Conservation (phyloP, 108 stramenopile genomes). For the Cyclotella choctawhatcheeana region DNA sequence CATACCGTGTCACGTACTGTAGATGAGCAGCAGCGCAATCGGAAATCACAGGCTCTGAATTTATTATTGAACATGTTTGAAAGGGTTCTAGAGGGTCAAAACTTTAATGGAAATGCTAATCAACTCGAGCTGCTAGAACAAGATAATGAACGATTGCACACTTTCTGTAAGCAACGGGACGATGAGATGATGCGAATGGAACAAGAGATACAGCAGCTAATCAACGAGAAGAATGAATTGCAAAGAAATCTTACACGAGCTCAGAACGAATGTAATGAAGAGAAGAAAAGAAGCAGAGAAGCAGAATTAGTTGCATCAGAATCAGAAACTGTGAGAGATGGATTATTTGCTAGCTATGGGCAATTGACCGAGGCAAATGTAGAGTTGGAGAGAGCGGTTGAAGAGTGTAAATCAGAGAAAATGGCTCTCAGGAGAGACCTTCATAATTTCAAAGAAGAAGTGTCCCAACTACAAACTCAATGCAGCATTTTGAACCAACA, state of each 20-base stretch:
- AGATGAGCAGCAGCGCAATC: conserved; percentile 40
- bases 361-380: conserved; percentile 43
- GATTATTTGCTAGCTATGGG: conserved; percentile 36
- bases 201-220: conserved; percentile 13
- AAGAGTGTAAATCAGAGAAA: conserved; percentile 25
- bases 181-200: conserved; percentile 1
- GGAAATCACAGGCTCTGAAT: conserved; percentile 50
- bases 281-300: conserved; percentile 21
- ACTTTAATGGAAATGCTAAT: background rate
- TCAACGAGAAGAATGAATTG: conserved; percentile 22
- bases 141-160: conserved; percentile 23
- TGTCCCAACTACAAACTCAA: conserved; percentile 13
- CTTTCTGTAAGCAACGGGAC: conserved; percentile 7
- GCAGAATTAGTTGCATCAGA: conserved; percentile 33
- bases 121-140: conserved; percentile 6
- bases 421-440: conserved; percentile 17
- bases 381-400: conserved; percentile 26
- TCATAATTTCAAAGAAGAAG: conserved; percentile 18
- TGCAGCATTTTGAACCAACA: conserved; percentile 8
- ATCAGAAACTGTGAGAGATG: conserved; percentile 28
- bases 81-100: conserved; percentile 29
- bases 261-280: conserved; percentile 24
- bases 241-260: conserved; percentile 9
- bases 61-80: conserved; percentile 47
- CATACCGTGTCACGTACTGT: conserved; percentile 27